Evolutionary conservation across 352 stramenopile species (phyloP).

Genomic region (Globisporangium rhizosaccharum): DNA sequence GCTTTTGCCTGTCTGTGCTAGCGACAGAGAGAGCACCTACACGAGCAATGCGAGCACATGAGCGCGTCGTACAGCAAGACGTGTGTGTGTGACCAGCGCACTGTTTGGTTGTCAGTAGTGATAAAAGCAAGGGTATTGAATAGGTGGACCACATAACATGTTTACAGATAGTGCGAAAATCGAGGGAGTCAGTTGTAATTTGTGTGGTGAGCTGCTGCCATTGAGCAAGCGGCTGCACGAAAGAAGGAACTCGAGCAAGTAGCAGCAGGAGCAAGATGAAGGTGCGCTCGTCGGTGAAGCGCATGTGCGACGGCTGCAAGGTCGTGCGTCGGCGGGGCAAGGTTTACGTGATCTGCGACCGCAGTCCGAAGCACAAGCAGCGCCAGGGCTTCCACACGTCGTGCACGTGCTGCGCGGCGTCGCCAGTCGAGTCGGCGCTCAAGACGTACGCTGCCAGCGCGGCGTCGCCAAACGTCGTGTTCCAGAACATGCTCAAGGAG

Average conservation of each 20-base stretch:
- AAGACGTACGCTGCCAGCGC: slow-evolving; percentile 12
- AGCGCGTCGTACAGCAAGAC: too few relatives aligned
- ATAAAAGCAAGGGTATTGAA: too few relatives aligned
- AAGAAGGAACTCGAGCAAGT: slow-evolving; percentile 13
- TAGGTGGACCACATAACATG: too few relatives aligned
- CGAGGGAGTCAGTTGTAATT: not conserved
- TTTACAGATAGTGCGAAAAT: too few relatives aligned
- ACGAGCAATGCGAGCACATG: too few relatives aligned
- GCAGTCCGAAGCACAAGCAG: slow-evolving; percentile 92
- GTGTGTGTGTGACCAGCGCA: too few relatives aligned
- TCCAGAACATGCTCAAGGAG: slow-evolving; percentile 91
- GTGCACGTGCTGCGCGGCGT: slow-evolving; percentile 29
- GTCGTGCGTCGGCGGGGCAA: slow-evolving; percentile 81
- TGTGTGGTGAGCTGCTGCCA: slow-evolving; percentile 6
- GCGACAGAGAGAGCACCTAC: too few relatives aligned
- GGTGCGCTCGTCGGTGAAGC: slow-evolving; percentile 88
- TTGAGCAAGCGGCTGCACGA: slow-evolving; percentile 3
- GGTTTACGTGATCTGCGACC: slow-evolving; percentile 90
- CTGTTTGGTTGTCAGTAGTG: too few relatives aligned
- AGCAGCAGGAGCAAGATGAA: slow-evolving; percentile 66
- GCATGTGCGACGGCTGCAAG: slow-evolving; percentile 91
- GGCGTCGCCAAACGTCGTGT: slow-evolving; percentile 89
- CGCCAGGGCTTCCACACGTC: slow-evolving; percentile 89
- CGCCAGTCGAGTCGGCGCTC: slow-evolving; percentile 17
- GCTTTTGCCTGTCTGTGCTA: too few relatives aligned